Conservation (phyloP, 306 rosid species). For the Pyrus communis region DNA sequence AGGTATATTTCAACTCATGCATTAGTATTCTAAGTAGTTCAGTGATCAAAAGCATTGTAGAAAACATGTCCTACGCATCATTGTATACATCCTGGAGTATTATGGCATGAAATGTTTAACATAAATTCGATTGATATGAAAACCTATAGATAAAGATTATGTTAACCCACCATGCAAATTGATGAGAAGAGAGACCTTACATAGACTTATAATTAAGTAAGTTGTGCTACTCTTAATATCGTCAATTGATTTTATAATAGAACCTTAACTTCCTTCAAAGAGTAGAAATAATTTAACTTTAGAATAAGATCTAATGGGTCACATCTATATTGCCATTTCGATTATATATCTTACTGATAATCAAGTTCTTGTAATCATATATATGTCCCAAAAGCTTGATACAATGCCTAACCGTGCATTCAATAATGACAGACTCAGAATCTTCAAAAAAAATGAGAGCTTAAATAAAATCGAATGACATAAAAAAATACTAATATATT, state of each 20-base stretch:
- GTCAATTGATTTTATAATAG: too few species aligned
- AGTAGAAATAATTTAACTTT: background rate
- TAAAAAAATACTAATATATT: background rate
- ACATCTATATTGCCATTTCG: background rate
- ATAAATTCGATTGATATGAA: too few species aligned
- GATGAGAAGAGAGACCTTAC: too few species aligned
- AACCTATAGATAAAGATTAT: too few species aligned
- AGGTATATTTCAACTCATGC: conserved; percentile 37
- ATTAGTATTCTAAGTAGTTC: background rate
- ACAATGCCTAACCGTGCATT: background rate
- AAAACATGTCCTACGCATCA: too few species aligned
- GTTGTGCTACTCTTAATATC: too few species aligned
- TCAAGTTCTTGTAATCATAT: background rate
- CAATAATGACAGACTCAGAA: background rate
- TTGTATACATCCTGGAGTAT: too few species aligned
- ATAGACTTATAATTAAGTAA: too few species aligned
- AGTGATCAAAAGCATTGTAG: background rate
- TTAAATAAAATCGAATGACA: background rate
- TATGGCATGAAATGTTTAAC: too few species aligned
- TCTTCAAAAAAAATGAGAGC: background rate
- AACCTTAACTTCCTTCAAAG: background rate
- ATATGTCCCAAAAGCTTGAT: background rate
- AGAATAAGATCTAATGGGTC: background rate
- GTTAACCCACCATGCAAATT: too few species aligned
- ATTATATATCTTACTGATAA: background rate